A percentile compares a stretch with the other conserved stretches of the same genome.
Evolutionary conservation across 2,329 filamentous ascomycete species (phyloP).

Genomic region (Daldinia eschscholtzii): DNA sequence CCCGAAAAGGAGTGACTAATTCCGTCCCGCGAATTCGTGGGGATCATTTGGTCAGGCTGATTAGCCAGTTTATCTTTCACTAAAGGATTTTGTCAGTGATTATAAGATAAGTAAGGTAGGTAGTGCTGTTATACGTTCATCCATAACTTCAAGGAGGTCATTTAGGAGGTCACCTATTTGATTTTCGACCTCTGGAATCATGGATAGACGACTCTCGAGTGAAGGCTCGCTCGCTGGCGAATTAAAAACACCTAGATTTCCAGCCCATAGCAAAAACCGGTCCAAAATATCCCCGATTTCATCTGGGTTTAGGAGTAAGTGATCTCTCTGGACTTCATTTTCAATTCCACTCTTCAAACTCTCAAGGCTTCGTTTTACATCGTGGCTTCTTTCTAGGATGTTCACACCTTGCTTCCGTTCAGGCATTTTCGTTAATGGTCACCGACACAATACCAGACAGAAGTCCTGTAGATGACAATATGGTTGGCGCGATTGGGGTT

Average conservation of each 20-base stretch:
- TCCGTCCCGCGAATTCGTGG: background rate
- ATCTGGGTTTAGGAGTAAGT: background rate
- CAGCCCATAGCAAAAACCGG: background rate
- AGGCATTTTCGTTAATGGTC: background rate
- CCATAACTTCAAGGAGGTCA: background rate
- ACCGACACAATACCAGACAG: background rate
- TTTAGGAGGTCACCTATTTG: background rate
- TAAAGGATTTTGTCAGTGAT: background rate
- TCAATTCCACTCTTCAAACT: background rate
- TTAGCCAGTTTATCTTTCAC: background rate
- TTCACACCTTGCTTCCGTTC: background rate
- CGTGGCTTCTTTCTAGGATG: background rate
- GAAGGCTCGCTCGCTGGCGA: background rate
- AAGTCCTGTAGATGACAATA: background rate
- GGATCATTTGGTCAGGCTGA: background rate
- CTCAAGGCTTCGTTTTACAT: background rate
- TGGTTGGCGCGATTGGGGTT: background rate
- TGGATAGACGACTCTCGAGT: background rate
- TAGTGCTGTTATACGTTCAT: background rate
- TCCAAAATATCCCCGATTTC: background rate
- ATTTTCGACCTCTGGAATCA: background rate
- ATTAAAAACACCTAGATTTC: background rate
- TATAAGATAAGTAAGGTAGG: background rate
- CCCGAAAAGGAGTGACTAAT: background rate
- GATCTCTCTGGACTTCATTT: background rate